A percentile compares a stretch with the other conserved stretches of the same genome.
Evolutionary conservation across 164 flowering plant genomes (phyloP).

Genomic region (Sedum album): DNA sequence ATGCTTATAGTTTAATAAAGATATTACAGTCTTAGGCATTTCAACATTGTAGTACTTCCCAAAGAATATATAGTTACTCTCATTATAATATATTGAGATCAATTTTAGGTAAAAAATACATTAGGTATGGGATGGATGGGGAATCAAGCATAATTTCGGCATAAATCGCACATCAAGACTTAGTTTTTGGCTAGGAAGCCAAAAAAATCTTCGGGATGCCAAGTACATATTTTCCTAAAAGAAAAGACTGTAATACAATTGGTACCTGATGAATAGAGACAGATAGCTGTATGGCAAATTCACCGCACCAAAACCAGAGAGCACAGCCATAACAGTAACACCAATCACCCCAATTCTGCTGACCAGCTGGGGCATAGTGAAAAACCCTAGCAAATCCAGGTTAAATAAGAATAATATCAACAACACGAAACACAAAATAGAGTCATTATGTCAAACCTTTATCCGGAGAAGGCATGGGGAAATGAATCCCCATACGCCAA

Average conservation of each 20-base stretch:
- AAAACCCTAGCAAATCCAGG: conserved; percentile 30
- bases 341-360: conserved; percentile 98
- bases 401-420: too few species aligned
- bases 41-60: not conserved
- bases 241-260: not conserved
- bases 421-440: too few species aligned
- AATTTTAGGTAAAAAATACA: not conserved
- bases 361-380: conserved; percentile 91
- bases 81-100: too few species aligned
- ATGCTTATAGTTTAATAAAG: not conserved
- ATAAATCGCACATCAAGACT: not conserved
- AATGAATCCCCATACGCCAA: conserved; percentile 99
- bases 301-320: conserved; percentile 99
- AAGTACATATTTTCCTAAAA: not conserved
- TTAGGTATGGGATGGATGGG: not conserved
- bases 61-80: too few species aligned
- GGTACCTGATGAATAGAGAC: conserved; percentile 93
- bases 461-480: conserved; percentile 97
- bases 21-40: not conserved
- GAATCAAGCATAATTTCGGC: not conserved
- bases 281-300: conserved; percentile 94
- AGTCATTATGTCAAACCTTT: conserved; percentile 39
- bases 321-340: conserved; percentile 92
- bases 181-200: too few species aligned
- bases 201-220: not conserved